Evolutionary conservation across 2,329 filamentous ascomycete genomes (phyloP), one percentile per base, ranked within the genome.

Genomic region (Ascochyta viciae-villosae): DNA sequence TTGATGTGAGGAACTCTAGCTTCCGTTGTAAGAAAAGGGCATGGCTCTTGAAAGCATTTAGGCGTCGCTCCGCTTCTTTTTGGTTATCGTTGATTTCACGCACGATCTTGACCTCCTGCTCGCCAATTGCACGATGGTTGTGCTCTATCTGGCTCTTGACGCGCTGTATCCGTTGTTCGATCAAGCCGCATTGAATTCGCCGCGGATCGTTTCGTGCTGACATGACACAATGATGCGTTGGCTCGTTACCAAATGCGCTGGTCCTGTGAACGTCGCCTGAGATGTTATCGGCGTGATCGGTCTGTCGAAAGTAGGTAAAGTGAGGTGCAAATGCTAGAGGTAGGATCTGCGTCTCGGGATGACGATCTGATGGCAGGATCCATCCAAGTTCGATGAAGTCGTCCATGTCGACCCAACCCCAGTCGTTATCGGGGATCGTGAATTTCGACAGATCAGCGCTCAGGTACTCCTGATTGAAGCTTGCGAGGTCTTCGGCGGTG

Each of bases 331-430:
- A 98, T 0, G 91, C 93, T 8, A 99, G 83, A 0, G 96, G 96
- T 50, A 99, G 78, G 41, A 99, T 99, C 74, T 95, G 93, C 0
- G 94, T 98, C 64, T 96, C 89, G 0, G 94, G 93, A 63, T 96
- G 96, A 29, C 89, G 87, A 70, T 96, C 91, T 13, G 91, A 89
- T 0, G 94, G 94, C 23, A 97, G 78, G 50, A 96, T 93, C 94
- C 94, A 98, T 73, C 97, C 96, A 22, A 99, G 80, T 74, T 99
- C 95, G 27, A 99, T 93, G 76, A 99, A 99, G 73, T 99, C 95
- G 72, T 99, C 95, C 92, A 99, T 98, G 70, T 99, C 95, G 60
- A 99, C 93, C 95, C 95, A 99, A 51, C 89, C 92, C 64, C 92
- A 88, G 70, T 99, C 95, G 50, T 96, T 91, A 73, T 99, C 95